Evolutionary conservation across 192 early-diverging fungal species (phyloP), one percentile per base, ranked within the genome.

Genomic region (Umbelopsis isabellina): DNA sequence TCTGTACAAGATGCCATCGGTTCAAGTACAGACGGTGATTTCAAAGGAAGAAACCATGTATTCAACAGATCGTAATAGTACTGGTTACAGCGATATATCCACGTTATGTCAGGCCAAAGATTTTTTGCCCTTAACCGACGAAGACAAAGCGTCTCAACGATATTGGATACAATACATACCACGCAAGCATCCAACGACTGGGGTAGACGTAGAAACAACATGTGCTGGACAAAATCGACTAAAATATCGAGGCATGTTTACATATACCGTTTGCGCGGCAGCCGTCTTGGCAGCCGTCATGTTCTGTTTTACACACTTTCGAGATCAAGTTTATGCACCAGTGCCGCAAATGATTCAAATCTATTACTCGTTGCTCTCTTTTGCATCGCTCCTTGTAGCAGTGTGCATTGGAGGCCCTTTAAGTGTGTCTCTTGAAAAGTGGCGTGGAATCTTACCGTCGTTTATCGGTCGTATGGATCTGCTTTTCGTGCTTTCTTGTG

Each of bases 121-220:
- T n/a, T 61, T 61, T n/a, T 30, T 61, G 55, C 12, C 25, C 30
- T 4, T 61, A 11, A 61, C 55, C 3, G 55, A 61, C 18, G 10
- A 33, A 18, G 55, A 61, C 16, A 13, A 16, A 61, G 55, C 11
- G 1, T 23, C 30, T 16, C 23, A 13, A n/a, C 55, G 30, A 35
- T 15, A 16, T 5, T 61, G 55, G 55, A n/a, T 61, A 25, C 27
- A 61, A 61, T 61, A 61, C 16, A 61, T 61, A 35, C 55, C 55
- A 35, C 55, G 55, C 25, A 8, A 6, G 12, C 55, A 61, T 61
- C 55, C 55, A 61, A 30, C 37, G 2, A 35, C 55, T 13, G 55
- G 30, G 18, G 27, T 61, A 18, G 15, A 25, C 33, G 55, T 61
- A 5, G 25, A 61, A 61, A 61, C 55, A 12, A n/a, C 18, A 11